Conservation (phyloP, 164 flowering plant species). For the Taxillus chinensis region DNA sequence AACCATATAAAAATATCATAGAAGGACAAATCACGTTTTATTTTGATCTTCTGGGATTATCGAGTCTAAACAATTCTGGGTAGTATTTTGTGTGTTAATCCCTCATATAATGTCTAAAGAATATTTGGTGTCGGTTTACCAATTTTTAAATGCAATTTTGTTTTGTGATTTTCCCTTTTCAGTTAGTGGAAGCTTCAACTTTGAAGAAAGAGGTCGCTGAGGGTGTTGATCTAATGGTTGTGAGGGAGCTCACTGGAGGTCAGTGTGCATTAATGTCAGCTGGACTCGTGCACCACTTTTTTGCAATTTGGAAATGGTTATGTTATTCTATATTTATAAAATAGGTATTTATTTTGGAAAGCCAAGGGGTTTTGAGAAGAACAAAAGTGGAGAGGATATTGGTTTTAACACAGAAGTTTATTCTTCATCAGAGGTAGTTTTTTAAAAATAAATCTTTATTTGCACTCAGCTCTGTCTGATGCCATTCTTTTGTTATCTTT, state of each 20-base stretch:
- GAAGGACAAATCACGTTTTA: no score
- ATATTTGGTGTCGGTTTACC: no score
- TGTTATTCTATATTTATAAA: background rate
- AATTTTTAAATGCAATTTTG: background rate
- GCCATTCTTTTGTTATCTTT: no score
- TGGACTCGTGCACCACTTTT: background rate
- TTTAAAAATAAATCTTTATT: background rate
- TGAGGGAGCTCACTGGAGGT: slow-evolving; percentile 99
- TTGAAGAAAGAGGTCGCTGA: slow-evolving; percentile 92
- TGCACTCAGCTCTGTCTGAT: no score
- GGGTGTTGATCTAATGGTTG: slow-evolving; percentile 97
- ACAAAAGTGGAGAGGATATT: slow-evolving; percentile 74
- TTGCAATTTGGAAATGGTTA: background rate
- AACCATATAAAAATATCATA: no score
- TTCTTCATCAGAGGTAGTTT: slow-evolving; percentile 70
- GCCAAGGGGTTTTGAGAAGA: slow-evolving; percentile 80
- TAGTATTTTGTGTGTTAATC: no score
- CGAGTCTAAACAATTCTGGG: no score
- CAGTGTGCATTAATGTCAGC: slow-evolving; percentile 6
- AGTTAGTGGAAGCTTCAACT: slow-evolving; percentile 94
- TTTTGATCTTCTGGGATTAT: no score
- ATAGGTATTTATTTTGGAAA: slow-evolving; percentile 93
- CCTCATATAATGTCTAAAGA: no score
- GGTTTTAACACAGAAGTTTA: slow-evolving; percentile 95
- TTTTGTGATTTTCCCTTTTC: slow-evolving; percentile 8